Evolutionary conservation across 129 eudicot genomes (phyloP).

Genomic region (Logfia minima): DNA sequence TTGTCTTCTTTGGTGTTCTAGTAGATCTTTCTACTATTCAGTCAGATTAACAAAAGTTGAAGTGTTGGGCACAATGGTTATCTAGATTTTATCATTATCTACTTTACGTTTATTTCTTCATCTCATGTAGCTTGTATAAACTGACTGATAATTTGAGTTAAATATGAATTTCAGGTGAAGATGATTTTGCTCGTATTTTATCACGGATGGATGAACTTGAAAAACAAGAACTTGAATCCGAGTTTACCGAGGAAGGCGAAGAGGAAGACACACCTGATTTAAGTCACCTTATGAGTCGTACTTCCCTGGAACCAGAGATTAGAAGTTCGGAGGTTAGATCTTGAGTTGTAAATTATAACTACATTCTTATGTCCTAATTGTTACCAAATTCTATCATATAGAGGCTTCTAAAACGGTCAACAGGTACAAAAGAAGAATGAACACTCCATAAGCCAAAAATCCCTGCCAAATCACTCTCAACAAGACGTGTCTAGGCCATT

Average conservation of each 20-base stretch:
- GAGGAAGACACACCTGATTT: conserved; percentile 46
- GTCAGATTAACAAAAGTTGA: neutral
- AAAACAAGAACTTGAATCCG: conserved; percentile 73
- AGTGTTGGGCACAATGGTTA: neutral
- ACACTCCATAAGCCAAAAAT: conserved; percentile 14
- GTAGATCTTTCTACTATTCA: neutral
- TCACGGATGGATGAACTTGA: conserved; percentile 85
- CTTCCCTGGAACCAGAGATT: conserved; percentile 27
- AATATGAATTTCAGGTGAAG: conserved; percentile 40
- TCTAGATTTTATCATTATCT: neutral
- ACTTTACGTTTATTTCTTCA: neutral
- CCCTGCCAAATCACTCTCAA: conserved; percentile 11
- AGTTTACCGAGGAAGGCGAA: conserved; percentile 41
- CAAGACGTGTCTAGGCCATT: conserved; percentile 21
- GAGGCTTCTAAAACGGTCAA: neutral
- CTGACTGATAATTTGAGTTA: conserved; percentile 19
- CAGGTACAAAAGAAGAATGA: conserved; percentile 25
- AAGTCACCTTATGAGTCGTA: conserved; percentile 23
- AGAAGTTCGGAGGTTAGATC: conserved; percentile 40
- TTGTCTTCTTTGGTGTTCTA: neutral
- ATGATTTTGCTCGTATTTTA: conserved; percentile 66
- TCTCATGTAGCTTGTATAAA: neutral
- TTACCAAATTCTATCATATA: neutral
- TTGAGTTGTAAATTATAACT: neutral
- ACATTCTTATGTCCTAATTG: conserved; percentile 2